phyloP scores from a whole-genome alignment of 1,284 basidiomycete species.

The Grifola frondosa region DNA sequence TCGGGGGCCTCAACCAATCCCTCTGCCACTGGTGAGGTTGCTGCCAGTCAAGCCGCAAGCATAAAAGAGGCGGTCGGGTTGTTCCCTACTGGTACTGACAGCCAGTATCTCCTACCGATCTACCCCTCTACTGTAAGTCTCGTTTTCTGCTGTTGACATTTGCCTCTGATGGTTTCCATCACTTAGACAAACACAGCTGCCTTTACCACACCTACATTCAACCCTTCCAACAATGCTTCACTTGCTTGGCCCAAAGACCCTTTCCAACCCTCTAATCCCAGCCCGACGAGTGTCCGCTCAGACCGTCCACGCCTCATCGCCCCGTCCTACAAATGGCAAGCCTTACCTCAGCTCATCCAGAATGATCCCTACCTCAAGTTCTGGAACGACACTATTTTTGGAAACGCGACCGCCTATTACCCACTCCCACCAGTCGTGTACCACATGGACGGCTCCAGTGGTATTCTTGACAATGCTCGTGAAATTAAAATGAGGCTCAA shows the following conservation, averaged over 20 bases:
- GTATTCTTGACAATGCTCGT: constrained; percentile 91
- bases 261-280: constrained; percentile 65
- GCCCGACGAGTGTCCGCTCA: constrained; percentile 61
- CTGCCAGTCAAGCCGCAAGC: constrained; percentile 50
- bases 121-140: constrained; percentile 81
- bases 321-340: constrained; percentile 89
- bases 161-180: constrained; percentile 2
- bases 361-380: constrained; percentile 83
- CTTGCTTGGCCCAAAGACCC: constrained; percentile 78
- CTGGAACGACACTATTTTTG: constrained; percentile 94
- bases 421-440: constrained; percentile 65
- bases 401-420: constrained; percentile 80
- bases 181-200: constrained; percentile 77
- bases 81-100: constrained; percentile 76
- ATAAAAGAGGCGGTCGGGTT: constrained; percentile 62
- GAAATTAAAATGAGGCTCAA: constrained; percentile 90
- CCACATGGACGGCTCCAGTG: constrained; percentile 78
- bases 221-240: constrained; percentile 45
- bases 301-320: constrained; percentile 94
- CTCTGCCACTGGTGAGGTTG: constrained; percentile 27
- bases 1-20: constrained; percentile 18
- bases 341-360: constrained; percentile 74
- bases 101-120: constrained; percentile 74
- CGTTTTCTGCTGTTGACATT: not conserved
- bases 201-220: constrained; percentile 75